Base-by-base conservation (phyloP, 306 rosid genomes). In the Dryas drummondii region DNA sequence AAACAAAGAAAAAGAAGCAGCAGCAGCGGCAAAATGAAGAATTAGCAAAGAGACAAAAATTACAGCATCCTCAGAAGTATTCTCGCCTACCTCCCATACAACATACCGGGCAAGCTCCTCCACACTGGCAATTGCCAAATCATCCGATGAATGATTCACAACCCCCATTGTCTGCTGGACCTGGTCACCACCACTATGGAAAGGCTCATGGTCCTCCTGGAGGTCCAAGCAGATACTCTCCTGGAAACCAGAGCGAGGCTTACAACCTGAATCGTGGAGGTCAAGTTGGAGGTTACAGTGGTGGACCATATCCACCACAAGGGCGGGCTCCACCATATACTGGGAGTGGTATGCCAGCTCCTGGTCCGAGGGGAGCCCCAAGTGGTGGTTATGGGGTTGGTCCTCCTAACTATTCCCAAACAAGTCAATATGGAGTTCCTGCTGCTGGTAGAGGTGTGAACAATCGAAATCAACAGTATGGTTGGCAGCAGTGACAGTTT, bases 1-100 rank as follows among this genome's bases (percentile, higher is more conserved):
- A 89, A 73, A 89, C 91, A 80, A 89, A 89, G 88, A 87, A 85
- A 78, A 89, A 84, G 80, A 82, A 85, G 52, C 94, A 87, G 83
- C 90, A 89, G 76, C 94, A 84, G 73, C 86, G 88, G 54, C 88
- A 85, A 82, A 70, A 82, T 41, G 94, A 87, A 84, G 91, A 87
- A 77, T 70, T 63, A 68, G 84, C 87, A 3, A 90, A 90, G 85
- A 85, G 90, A 50, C 88, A 79, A 76, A 89, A 86, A 77, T 46
- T 80, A 74, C 90, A 76, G 44, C 88, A 89, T 59, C 85, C 87
- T 15, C 88, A 83, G 74, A 89, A 41, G 59, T 83, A 87, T 74
- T 22, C 83, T 45, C 86, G 92, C 7, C 84, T 78, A 7, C 87
- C 89, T 63, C 89, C 92, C 59, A 83, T 82, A 82, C 92, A 86